Percentiles rank a stretch among this genome's conserved stretches.
These are phyloP conservation scores for Pyronema omphalodes DNA, from an alignment of 495 filamentous ascomycete genomes.

Conservation along the genomic window DNA sequence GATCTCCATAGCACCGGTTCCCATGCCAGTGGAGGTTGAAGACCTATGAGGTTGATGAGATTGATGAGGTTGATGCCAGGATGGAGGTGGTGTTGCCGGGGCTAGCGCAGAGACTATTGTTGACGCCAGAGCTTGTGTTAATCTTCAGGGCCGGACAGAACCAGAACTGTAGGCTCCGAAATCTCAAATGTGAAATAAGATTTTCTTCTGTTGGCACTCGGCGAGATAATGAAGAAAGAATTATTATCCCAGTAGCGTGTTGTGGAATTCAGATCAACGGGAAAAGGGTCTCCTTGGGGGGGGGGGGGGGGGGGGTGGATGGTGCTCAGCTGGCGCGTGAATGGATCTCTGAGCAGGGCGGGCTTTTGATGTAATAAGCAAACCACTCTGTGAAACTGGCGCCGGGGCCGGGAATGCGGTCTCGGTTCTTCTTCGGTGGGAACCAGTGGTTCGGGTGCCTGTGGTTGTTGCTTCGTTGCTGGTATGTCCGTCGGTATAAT, in stretches of 20 bases:
- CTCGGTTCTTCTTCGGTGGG: conserved; percentile 1
- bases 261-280: too few species aligned
- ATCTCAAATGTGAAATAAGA: too few species aligned
- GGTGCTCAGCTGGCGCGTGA: neutral
- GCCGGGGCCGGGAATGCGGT: conserved; percentile 4
- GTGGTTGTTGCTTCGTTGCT: conserved; percentile 3
- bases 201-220: conserved; percentile 2
- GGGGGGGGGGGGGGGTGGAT: too few species aligned
- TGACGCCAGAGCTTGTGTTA: conserved; percentile 22
- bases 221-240: neutral
- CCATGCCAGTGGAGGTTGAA: conserved; percentile 1
- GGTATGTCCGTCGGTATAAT: neutral
- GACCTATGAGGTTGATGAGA: conserved; percentile 13
- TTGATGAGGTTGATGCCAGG: conserved; percentile 22
- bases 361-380: conserved; percentile 4
- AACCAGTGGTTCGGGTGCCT: conserved; percentile 4
- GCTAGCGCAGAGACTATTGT: conserved; percentile 11
- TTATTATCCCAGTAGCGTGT: too few species aligned
- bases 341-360: neutral
- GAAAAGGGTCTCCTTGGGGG: too few species aligned
- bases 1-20: conserved; percentile 23
- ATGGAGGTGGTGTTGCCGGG: conserved; percentile 16
- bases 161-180: too few species aligned
- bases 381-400: conserved; percentile 1
- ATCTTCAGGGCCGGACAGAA: too few species aligned